Conservation (phyloP, 345 rosid genomes). For the Lenwebbia sp. region DNA sequence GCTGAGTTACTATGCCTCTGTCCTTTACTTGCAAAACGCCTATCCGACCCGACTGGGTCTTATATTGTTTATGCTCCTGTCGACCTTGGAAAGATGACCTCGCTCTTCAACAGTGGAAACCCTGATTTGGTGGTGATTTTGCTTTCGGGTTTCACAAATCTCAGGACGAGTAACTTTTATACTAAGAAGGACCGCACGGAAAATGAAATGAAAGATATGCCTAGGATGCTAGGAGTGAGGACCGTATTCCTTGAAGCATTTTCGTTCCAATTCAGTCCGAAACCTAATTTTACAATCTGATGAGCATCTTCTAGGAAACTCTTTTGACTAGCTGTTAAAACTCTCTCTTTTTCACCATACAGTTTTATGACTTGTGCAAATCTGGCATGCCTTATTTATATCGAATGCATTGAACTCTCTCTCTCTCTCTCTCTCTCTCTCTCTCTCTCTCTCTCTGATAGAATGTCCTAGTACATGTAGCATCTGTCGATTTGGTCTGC, state of each 20-base stretch:
- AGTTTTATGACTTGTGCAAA: background rate
- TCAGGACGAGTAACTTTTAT: background rate
- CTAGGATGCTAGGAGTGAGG: background rate
- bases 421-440: no score
- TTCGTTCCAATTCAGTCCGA: background rate
- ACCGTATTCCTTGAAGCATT: background rate
- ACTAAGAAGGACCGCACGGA: background rate
- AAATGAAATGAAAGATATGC: background rate
- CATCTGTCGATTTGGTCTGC: background rate
- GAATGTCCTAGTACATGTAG: background rate
- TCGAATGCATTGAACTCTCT: background rate
- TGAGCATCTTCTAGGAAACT: background rate
- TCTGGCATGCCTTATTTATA: background rate
- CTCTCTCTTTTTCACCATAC: background rate
- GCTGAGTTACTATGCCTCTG: background rate
- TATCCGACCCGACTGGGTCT: constrained; percentile 11
- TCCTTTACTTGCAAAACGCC: constrained; percentile 30
- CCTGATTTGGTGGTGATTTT: constrained; percentile 9
- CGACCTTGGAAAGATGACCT: constrained; percentile 5
- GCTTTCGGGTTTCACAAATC: constrained; percentile 33
- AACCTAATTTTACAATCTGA: background rate
- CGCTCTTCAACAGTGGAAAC: constrained; percentile 17
- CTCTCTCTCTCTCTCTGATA: background rate
- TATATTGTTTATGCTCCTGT: constrained; percentile 31
- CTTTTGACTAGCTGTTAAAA: background rate